Conservation (phyloP, 768 basidiomycete species). For the Lactifluus volemus region DNA sequence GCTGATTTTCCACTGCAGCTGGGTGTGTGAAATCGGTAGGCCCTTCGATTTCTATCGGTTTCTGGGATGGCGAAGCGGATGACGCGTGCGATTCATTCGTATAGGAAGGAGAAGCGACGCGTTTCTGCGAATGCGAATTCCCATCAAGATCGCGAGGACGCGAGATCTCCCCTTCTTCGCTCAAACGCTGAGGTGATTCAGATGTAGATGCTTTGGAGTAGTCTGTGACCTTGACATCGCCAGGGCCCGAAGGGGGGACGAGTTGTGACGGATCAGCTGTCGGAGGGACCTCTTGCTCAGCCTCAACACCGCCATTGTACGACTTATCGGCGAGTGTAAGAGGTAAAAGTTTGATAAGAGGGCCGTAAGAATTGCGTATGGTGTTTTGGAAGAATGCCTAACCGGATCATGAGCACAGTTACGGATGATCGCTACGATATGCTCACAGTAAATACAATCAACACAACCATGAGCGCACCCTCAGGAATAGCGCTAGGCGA, state of each 20-base stretch:
- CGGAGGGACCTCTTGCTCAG: not conserved
- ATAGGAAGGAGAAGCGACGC: not conserved
- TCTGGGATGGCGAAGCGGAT: slow-evolving; percentile 20
- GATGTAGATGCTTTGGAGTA: not conserved
- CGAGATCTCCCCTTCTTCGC: not conserved
- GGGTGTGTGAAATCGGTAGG: slow-evolving; percentile 76
- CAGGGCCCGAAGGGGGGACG: not conserved
- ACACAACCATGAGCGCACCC: slow-evolving; percentile 76
- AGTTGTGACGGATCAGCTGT: not conserved
- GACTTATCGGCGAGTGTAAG: slow-evolving; percentile 69
- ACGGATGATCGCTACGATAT: not conserved
- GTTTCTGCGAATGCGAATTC: not conserved
- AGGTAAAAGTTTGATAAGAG: slow-evolving; percentile 73
- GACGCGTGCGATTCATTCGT: slow-evolving; percentile 10
- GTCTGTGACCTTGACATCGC: not conserved
- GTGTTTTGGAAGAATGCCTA: slow-evolving; percentile 66
- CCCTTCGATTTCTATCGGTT: slow-evolving; percentile 23
- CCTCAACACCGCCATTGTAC: slow-evolving; percentile 24
- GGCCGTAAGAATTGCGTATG: slow-evolving; percentile 71
- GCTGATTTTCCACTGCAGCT: slow-evolving; percentile 62
- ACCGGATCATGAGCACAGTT: not conserved
- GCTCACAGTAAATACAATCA: slow-evolving; percentile 75
- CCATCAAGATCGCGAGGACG: not conserved
- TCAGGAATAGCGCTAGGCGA: slow-evolving; percentile 57
- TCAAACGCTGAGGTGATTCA: not conserved